These are phyloP conservation scores for Russula lepida DNA, from an alignment of 768 basidiomycete genomes.

Conservation along the genomic window DNA sequence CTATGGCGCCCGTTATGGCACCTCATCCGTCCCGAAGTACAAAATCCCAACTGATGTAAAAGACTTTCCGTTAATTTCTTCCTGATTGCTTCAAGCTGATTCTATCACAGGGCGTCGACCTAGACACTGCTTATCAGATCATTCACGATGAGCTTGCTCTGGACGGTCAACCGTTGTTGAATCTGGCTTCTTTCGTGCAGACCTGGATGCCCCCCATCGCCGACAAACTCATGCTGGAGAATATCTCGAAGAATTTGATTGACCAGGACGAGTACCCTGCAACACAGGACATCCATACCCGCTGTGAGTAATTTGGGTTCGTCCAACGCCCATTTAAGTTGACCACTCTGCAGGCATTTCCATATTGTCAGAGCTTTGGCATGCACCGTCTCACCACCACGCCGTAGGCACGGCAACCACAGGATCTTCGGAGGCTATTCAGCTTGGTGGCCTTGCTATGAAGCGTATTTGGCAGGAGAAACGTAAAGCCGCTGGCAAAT, in stretches of 20 bases:
- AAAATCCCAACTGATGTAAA: conserved; percentile 46
- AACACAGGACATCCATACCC: conserved; percentile 32
- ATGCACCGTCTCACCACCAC: conserved; percentile 44
- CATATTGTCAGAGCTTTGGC: conserved; percentile 61
- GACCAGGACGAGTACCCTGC: conserved; percentile 65
- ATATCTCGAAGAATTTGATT: conserved; percentile 58
- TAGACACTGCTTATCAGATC: conserved; percentile 46
- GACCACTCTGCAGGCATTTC: conserved; percentile 40
- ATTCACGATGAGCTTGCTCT: conserved; percentile 57
- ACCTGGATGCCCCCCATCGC: conserved; percentile 53
- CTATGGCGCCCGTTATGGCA: conserved; percentile 59
- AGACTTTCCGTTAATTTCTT: neutral
- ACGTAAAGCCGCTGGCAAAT: conserved; percentile 57
- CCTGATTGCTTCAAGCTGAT: neutral
- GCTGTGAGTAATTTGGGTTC: conserved; percentile 1
- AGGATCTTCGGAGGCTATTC: conserved; percentile 63
- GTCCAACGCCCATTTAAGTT: conserved; percentile 24
- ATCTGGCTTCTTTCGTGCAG: conserved; percentile 60
- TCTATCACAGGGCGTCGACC: conserved; percentile 39
- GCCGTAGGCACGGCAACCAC: conserved; percentile 66
- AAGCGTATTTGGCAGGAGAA: conserved; percentile 64
- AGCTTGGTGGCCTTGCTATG: conserved; percentile 64
- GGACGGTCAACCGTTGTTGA: conserved; percentile 48
- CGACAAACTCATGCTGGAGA: conserved; percentile 52
- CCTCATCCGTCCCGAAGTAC: conserved; percentile 64